phyloP scores from a whole-genome alignment of 2,329 filamentous ascomycete species.

The Emericellopsis atlantica region DNA sequence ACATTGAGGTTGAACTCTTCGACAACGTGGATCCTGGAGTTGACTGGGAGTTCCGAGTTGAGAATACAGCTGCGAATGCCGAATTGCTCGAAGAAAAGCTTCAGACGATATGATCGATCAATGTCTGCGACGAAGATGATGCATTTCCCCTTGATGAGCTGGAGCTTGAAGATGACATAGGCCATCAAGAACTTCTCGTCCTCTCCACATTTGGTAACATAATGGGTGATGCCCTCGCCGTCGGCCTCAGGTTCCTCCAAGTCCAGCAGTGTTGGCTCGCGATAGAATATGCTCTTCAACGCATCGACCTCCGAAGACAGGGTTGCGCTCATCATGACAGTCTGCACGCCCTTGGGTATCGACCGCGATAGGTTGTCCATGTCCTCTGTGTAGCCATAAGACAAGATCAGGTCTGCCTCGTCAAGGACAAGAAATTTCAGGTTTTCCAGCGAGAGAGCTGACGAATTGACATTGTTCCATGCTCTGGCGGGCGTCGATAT shows the following conservation, averaged over 20 bases:
- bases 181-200: conserved; percentile 92
- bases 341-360: conserved; percentile 77
- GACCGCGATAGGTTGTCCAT: conserved; percentile 66
- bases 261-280: conserved; percentile 61
- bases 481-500: conserved; percentile 84
- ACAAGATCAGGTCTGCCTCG: conserved; percentile 86
- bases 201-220: conserved; percentile 84
- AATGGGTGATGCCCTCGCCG: conserved; percentile 69
- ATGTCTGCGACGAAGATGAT: conserved; percentile 65
- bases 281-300: conserved; percentile 75
- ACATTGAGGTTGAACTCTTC: conserved; percentile 95
- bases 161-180: conserved; percentile 91
- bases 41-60: conserved; percentile 89
- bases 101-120: conserved; percentile 79
- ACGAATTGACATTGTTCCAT: conserved; percentile 56
- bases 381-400: conserved; percentile 89
- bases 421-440: conserved; percentile 78
- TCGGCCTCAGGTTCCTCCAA: conserved; percentile 73
- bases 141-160: conserved; percentile 86
- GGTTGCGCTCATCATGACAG: conserved; percentile 87
- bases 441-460: conserved; percentile 53
- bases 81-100: conserved; percentile 94
- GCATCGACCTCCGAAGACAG: conserved; percentile 78
- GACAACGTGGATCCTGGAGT: conserved; percentile 85
- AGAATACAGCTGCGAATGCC: conserved; percentile 86